Evolutionary conservation across 768 basidiomycete genomes (phyloP).

Genomic region (Boletellus sp.): DNA sequence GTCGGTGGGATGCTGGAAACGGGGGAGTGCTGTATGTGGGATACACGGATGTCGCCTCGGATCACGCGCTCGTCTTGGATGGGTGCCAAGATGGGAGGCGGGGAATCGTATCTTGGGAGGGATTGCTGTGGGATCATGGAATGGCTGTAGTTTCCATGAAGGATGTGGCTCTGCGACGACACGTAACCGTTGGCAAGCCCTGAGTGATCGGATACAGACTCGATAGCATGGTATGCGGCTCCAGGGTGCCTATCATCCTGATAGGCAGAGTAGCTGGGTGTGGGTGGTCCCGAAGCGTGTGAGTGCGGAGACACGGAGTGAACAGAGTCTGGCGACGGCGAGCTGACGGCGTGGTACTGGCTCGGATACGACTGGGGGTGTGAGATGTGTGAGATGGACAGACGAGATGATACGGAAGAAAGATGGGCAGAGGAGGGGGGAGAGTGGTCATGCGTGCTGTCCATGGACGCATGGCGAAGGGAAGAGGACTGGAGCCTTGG

Average conservation of each 20-base stretch:
- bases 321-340: slow-evolving; percentile 50
- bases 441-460: slow-evolving; percentile 27
- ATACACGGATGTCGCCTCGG: slow-evolving; percentile 28
- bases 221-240: slow-evolving; percentile 36
- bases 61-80: slow-evolving; percentile 43
- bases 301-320: slow-evolving; percentile 43
- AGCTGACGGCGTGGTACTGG: slow-evolving; percentile 34
- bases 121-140: slow-evolving; percentile 20
- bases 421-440: slow-evolving; percentile 30
- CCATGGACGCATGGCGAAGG: slow-evolving; percentile 27
- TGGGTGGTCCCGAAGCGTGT: slow-evolving; percentile 29
- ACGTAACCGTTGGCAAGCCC: slow-evolving; percentile 32
- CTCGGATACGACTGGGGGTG: slow-evolving; percentile 46
- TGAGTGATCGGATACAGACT: slow-evolving; percentile 30
- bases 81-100: slow-evolving; percentile 54
- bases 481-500: slow-evolving; percentile 30
- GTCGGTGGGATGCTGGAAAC: slow-evolving; percentile 31
- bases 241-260: slow-evolving; percentile 42
- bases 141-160: slow-evolving; percentile 25
- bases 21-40: slow-evolving; percentile 31
- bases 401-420: slow-evolving; percentile 45
- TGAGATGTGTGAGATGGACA: slow-evolving; percentile 59
- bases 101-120: slow-evolving; percentile 43
- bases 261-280: slow-evolving; percentile 42
- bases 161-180: slow-evolving; percentile 26